Evolutionary conservation across 495 filamentous ascomycete species (phyloP), one percentile per base, ranked within the genome.

Genomic region (Elasticomyces elasticus): DNA sequence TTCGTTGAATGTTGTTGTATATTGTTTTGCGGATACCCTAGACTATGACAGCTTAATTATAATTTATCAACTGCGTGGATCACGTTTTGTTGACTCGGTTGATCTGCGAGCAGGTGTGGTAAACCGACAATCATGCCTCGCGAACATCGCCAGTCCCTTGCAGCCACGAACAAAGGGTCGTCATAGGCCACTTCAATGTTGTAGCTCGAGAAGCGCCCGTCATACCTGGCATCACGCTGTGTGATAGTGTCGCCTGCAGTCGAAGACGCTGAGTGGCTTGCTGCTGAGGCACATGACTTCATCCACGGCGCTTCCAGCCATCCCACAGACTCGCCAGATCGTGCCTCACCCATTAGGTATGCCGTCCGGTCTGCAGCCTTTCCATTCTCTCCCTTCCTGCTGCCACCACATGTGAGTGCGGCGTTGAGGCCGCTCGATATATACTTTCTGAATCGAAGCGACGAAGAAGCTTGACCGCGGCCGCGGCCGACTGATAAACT

Each of bases 141-240:
- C 15, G 7, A 15, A 15, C 7, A 33, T 15, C 30, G 30, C 30
- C 30, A 7, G 7, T 33, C 30, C 30, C 30, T 33, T 33, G 30
- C 30, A 15, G 3, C 5, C 4, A 40, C 35, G 35, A 7, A 33
- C 30, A 33, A 7, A 33, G 30, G 30, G 35, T 17, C 12, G 35
- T 40, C 12, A 17, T 40, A 40, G 35, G 2, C 30, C n/a, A n/a
- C n/a, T n/a, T n/a, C n/a, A n/a, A n/a, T n/a, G n/a, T 33, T 15
- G 30, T 33, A 33, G 30, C 19, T 40, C 35, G 35, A 40, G 4
- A 45, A 45, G 42, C 42, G 42, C 42, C 25, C 3, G 24, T 43
- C 24, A 28, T 42, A 42, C 51, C 51, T 54, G 40, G 51, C 51
- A 49, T 55, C 52, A 55, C 52, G 28, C 15, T 40, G 52, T 55